phyloP scores from a whole-genome alignment of 345 rosid species.

The Psidium guajava region DNA sequence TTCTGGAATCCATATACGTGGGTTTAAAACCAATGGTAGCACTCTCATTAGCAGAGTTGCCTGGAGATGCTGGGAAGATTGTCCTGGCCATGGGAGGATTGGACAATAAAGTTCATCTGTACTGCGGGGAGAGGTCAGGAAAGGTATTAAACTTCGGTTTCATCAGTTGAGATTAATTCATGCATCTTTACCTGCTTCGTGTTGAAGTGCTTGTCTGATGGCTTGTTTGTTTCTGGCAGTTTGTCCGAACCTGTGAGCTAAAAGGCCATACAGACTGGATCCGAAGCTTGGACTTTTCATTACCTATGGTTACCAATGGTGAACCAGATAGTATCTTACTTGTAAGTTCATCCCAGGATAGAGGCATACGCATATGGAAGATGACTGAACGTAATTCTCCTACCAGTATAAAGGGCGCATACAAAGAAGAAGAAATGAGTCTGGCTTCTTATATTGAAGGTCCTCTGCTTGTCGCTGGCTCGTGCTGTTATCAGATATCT shows the following conservation, averaged over 20 bases:
- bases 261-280: conserved; percentile 98
- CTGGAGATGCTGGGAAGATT: conserved; percentile 42
- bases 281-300: conserved; percentile 89
- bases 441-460: conserved; percentile 88
- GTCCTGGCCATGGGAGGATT: conserved; percentile 90
- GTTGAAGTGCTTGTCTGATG: not conserved
- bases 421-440: conserved; percentile 43
- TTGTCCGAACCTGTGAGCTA: conserved; percentile 68
- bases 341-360: conserved; percentile 96
- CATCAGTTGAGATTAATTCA: not conserved
- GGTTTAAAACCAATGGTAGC: conserved; percentile 79
- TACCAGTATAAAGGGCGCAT: conserved; percentile 15
- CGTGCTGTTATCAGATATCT: conserved; percentile 70
- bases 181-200: not conserved
- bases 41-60: conserved; percentile 66
- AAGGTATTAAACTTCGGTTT: conserved; percentile 35
- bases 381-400: conserved; percentile 28
- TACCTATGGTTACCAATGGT: conserved; percentile 30
- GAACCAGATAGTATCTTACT: conserved; percentile 46
- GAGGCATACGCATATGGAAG: conserved; percentile 86
- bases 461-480: conserved; percentile 59
- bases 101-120: conserved; percentile 72
- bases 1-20: conserved; percentile 41
- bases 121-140: conserved; percentile 58
- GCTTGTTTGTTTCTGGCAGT: conserved; percentile 26